Percentiles rank a stretch among this genome's conserved stretches.
Conservation (phyloP, 2,329 filamentous ascomycete genomes). For the Cladorrhinum sp. region DNA sequence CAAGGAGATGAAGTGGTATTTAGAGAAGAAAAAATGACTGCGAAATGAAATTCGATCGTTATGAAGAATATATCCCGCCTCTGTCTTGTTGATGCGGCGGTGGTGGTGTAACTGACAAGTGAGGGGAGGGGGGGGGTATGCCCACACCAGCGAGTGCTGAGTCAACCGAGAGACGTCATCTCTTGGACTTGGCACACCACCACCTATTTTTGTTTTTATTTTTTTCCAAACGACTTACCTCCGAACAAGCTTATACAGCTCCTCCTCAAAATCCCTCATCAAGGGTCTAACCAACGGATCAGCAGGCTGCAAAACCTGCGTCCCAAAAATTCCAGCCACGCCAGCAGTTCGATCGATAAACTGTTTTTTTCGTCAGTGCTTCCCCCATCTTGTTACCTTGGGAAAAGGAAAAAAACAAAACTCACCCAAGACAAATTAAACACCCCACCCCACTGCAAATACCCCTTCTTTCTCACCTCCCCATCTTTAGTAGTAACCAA, state of each 20-base stretch:
- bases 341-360: conserved; percentile 29
- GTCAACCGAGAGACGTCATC: not conserved
- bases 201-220: conserved; percentile 13
- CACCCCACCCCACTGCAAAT: conserved; percentile 28
- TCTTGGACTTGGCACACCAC: not conserved
- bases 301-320: conserved; percentile 22
- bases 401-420: too few relatives aligned
- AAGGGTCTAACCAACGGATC: conserved; percentile 12
- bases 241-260: conserved; percentile 14
- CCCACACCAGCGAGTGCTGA: too few relatives aligned
- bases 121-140: not conserved
- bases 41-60: not conserved
- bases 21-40: not conserved
- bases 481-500: conserved; percentile 20
- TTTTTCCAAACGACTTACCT: not conserved
- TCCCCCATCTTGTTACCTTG: too few relatives aligned
- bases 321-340: conserved; percentile 28
- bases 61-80: not conserved
- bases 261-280: conserved; percentile 16
- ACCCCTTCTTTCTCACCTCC: conserved; percentile 21
- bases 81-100: not conserved
- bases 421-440: conserved; percentile 29
- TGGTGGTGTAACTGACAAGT: not conserved
- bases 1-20: not conserved
- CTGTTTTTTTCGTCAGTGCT: too few relatives aligned